Conservation (phyloP, 441 rosid species). For the Flueggea neowawraea region DNA sequence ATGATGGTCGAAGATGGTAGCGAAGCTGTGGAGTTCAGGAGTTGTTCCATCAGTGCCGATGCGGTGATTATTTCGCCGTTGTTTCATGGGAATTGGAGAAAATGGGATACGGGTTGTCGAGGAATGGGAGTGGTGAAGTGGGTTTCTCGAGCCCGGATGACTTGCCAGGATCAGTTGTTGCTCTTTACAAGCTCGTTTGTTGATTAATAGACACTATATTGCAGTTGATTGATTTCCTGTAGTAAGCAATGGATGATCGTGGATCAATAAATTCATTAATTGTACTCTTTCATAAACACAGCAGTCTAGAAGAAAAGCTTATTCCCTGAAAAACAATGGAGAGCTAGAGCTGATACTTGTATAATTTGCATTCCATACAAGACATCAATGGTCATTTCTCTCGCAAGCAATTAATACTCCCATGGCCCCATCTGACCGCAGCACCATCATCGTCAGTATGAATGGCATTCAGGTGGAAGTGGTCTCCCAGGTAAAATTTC, state of each 20-base stretch:
- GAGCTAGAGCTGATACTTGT: no score
- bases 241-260: no score
- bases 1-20: slow-evolving; percentile 55
- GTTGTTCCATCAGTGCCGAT: slow-evolving; percentile 62
- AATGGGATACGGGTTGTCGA: slow-evolving; percentile 59
- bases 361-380: no score
- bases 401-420: slow-evolving; percentile 4
- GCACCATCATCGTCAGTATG: slow-evolving; percentile 89
- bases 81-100: slow-evolving; percentile 65
- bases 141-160: slow-evolving; percentile 33
- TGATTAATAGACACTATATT: slow-evolving; percentile 21
- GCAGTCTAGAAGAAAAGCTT: no score
- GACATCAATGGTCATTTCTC: not conserved
- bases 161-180: slow-evolving; percentile 50
- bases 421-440: slow-evolving; percentile 94
- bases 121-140: slow-evolving; percentile 31
- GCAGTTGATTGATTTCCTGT: no score
- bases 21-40: slow-evolving; percentile 47
- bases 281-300: no score
- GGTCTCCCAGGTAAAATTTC: slow-evolving; percentile 86
- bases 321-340: no score
- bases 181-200: slow-evolving; percentile 38
- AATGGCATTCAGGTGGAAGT: slow-evolving; percentile 73
- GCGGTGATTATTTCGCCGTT: slow-evolving; percentile 75
- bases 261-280: no score